Conservation (phyloP, 2,329 filamentous ascomycete species). For the Pseudodiploospora longispora region DNA sequence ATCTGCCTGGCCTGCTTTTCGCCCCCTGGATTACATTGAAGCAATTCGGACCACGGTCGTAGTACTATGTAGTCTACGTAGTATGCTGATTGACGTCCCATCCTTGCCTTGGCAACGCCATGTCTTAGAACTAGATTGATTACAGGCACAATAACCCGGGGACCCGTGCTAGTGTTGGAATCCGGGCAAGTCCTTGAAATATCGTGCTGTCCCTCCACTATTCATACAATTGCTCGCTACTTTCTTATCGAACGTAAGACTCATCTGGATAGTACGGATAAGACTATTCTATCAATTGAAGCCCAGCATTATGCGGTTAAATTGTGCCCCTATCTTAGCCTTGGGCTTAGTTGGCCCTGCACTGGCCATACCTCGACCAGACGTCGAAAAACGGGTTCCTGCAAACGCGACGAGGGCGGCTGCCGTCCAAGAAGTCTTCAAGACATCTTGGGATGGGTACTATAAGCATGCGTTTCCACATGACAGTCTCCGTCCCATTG, state of each 20-base stretch:
- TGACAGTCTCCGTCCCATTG: slow-evolving; percentile 65
- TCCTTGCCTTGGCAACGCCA: slow-evolving; percentile 4
- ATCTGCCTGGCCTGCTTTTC: too few relatives aligned
- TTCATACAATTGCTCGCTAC: too few relatives aligned
- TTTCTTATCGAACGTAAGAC: too few relatives aligned
- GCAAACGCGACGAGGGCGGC: slow-evolving; percentile 37
- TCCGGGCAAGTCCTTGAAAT: slow-evolving; percentile 6
- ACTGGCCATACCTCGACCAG: slow-evolving; percentile 3
- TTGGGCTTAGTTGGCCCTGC: slow-evolving; percentile 4
- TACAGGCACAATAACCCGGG: background rate
- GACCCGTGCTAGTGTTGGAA: background rate
- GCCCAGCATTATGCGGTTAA: slow-evolving; percentile 4
- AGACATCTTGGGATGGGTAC: slow-evolving; percentile 66
- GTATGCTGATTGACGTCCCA: too few relatives aligned
- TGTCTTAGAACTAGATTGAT: slow-evolving; percentile 4
- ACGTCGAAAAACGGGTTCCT: background rate
- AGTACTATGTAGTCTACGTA: too few relatives aligned
- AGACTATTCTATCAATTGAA: background rate
- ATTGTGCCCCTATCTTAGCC: background rate
- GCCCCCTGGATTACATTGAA: too few relatives aligned
- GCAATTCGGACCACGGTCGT: too few relatives aligned
- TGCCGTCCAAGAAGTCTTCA: slow-evolving; percentile 61
- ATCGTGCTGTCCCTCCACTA: background rate
- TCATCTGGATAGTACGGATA: too few relatives aligned
- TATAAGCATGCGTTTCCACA: slow-evolving; percentile 66